Base-by-base conservation (phyloP, 176 grass and related monocot species). In the Microstegium vimineum region DNA sequence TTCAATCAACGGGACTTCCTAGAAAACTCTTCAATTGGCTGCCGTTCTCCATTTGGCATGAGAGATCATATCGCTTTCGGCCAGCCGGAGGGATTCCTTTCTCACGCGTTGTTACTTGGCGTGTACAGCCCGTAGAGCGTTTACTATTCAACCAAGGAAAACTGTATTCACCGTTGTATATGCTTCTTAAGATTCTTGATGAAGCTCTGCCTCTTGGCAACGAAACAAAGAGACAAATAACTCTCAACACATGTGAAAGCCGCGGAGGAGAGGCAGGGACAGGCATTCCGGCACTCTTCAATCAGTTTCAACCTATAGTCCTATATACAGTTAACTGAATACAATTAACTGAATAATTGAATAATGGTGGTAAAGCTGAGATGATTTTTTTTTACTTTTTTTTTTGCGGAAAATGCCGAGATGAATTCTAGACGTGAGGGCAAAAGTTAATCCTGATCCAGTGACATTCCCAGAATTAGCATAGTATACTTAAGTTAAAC, bases 1-100 rank as follows among this genome's bases (percentile, higher is more conserved):
- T 72, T 61, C 54, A 57, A 71, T 26, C 22, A 75, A 59, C 77
- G 82, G 64, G 12, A 38, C 68, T 81, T 56, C 54, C 47, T 51
- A 75, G 71, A 62, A 77, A 64, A 65, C 28, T 63, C 64, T 27
- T 23, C 25, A 0, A 7, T 33, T 71, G 77, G 70, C 25, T 31
- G 38, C 52, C 62, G 77, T 34, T 66, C 71, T 76, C 83, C 71
- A 46, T 43, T 82, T 82, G 87, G 66, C 83, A 17, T 77, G 22
- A 38, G 3, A 43, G 27, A 12, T 8, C 46, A 33, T 23, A 4
- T 43, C 14, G 69, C 35, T 74, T n/a, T 81, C 52, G 6, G 77
- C 45, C 8, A 23, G 25, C 28, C 17, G 17, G 18, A 8, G 16
- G 16, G 51, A 69, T 32, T 65, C 26, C 8, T 38, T 47, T 20